phyloP scores from a whole-genome alignment of 2,329 filamentous ascomycete species.

The Neopestalotiopsis sp. region DNA sequence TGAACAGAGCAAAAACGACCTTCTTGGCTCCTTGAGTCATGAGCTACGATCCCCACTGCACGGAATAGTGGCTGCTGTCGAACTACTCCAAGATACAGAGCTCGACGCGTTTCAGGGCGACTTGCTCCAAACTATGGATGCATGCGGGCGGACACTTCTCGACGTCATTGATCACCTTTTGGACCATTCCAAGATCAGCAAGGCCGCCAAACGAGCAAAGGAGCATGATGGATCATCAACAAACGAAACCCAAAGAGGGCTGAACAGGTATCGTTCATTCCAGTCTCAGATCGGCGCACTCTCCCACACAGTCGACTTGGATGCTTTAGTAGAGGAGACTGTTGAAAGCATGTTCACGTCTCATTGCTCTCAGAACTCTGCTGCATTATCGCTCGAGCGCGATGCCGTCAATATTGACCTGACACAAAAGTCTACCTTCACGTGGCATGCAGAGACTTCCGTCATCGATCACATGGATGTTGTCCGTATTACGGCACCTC shows the following conservation, averaged over 20 bases:
- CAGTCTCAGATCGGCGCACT: slow-evolving; percentile 31
- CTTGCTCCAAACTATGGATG: slow-evolving; percentile 55
- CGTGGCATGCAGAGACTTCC: not conserved
- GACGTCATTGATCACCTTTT: slow-evolving; percentile 60
- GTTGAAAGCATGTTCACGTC: slow-evolving; percentile 54
- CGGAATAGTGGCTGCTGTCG: slow-evolving; percentile 60
- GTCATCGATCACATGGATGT: not conserved
- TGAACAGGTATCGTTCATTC: slow-evolving; percentile 21
- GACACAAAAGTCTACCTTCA: not conserved
- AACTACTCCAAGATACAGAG: slow-evolving; percentile 57
- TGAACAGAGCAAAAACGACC: slow-evolving; percentile 59
- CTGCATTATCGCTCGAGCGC: too few species aligned
- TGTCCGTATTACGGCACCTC: not conserved
- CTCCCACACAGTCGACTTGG: slow-evolving; percentile 39
- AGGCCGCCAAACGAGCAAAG: slow-evolving; percentile 24
- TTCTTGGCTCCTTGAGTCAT: slow-evolving; percentile 65
- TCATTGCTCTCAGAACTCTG: slow-evolving; percentile 38
- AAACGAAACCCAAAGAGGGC: slow-evolving; percentile 16
- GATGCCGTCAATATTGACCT: not conserved
- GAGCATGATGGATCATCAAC: slow-evolving; percentile 23
- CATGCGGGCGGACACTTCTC: slow-evolving; percentile 55
- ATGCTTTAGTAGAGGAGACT: slow-evolving; percentile 51
- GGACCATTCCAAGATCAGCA: slow-evolving; percentile 61
- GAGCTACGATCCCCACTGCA: slow-evolving; percentile 66
- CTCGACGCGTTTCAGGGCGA: slow-evolving; percentile 53